These are phyloP conservation scores for Aspergillus affinis DNA, from an alignment of 495 filamentous ascomycete genomes.

Conservation along the genomic window DNA sequence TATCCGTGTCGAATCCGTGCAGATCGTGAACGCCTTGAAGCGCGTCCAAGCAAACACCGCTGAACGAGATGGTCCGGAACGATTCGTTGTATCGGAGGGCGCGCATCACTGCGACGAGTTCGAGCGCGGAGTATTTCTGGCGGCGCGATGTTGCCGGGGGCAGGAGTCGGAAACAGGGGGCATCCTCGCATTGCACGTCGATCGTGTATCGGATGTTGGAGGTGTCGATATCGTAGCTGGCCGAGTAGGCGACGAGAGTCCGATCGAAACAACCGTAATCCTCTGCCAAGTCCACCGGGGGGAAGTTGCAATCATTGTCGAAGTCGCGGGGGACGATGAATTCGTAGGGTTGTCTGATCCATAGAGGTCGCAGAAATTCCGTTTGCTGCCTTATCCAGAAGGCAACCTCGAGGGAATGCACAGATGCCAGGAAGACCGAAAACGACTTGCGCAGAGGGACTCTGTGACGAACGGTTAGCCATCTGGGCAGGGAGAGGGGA, in stretches of 20 bases:
- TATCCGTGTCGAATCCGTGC: conserved; percentile 63
- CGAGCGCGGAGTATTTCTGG: conserved; percentile 64
- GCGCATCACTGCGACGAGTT: conserved; percentile 82
- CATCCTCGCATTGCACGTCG: conserved; percentile 72
- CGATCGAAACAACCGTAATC: conserved; percentile 79
- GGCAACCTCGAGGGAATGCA: conserved; percentile 73
- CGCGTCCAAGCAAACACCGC: conserved; percentile 66
- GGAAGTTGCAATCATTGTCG: conserved; percentile 58
- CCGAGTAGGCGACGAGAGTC: conserved; percentile 82
- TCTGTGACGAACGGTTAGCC: conserved; percentile 35
- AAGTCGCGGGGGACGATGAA: conserved; percentile 62
- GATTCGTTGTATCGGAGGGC: conserved; percentile 90
- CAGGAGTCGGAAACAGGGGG: conserved; percentile 80
- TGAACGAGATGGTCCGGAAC: conserved; percentile 83
- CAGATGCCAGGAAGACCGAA: conserved; percentile 74
- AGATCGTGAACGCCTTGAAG: conserved; percentile 62
- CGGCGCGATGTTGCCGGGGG: conserved; percentile 56
- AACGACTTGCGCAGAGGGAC: conserved; percentile 63
- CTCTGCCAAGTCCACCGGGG: conserved; percentile 62
- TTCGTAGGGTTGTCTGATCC: conserved; percentile 69
- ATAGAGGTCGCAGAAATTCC: conserved; percentile 78
- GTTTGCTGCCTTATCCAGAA: conserved; percentile 69
- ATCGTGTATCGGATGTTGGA: conserved; percentile 77
- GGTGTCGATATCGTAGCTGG: conserved; percentile 70
- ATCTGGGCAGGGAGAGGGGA: neutral